Evolutionary conservation across 2,329 filamentous ascomycete species (phyloP).

Genomic region (Colletotrichum simmondsii): DNA sequence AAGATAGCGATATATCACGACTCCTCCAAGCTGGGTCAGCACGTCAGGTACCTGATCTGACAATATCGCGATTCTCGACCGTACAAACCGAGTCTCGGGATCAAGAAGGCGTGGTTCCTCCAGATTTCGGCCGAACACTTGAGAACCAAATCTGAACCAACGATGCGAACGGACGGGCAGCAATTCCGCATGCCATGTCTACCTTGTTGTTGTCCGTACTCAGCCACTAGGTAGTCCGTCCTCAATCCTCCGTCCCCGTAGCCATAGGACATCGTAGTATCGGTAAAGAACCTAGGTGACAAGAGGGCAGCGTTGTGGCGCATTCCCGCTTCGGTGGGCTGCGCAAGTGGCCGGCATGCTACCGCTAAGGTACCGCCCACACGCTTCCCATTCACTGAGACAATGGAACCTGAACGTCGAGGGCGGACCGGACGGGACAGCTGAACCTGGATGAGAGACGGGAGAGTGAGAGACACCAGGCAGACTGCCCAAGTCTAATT

Average conservation of each 20-base stretch:
- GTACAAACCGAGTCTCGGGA: neutral
- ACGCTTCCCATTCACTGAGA: neutral
- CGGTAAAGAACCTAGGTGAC: neutral
- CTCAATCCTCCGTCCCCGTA: neutral
- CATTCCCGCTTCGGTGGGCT: conserved; percentile 25
- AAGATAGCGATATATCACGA: too few relatives aligned
- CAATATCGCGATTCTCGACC: neutral
- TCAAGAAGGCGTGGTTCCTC: neutral
- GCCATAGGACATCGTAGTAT: neutral
- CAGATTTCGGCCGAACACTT: conserved; percentile 26
- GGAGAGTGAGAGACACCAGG: neutral
- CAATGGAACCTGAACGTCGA: neutral
- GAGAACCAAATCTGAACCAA: conserved; percentile 9
- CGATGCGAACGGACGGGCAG: neutral
- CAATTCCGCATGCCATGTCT: neutral
- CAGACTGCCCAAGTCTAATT: conserved; percentile 4
- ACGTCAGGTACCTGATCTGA: neutral
- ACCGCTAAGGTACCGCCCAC: conserved; percentile 9
- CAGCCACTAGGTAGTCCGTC: neutral
- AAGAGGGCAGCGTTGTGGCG: conserved; percentile 25
- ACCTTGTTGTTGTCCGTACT: neutral
- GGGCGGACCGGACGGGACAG: neutral
- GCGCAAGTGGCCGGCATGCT: conserved; percentile 19
- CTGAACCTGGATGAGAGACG: neutral
- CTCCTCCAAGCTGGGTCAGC: neutral